Percentiles rank a stretch among this genome's conserved stretches.
These are phyloP conservation scores for Trichoderma brevicompactum DNA, from an alignment of 2,329 filamentous ascomycete species.

Conservation along the genomic window DNA sequence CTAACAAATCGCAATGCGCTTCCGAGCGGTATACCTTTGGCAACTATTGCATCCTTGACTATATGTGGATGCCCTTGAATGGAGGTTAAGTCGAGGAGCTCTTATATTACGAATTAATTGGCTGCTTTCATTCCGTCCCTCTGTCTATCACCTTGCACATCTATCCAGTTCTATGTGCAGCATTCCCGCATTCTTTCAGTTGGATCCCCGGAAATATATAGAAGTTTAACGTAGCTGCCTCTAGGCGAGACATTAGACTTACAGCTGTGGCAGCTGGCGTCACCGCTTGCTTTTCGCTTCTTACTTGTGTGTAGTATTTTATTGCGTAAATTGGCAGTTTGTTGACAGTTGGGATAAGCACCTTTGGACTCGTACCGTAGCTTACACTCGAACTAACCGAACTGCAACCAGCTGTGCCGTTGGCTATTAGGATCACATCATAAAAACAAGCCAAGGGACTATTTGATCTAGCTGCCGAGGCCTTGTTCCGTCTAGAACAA, in stretches of 20 bases:
- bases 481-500: too few species aligned
- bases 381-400: too few species aligned
- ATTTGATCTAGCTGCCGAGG: too few species aligned
- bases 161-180: neutral
- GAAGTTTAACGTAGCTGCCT: neutral
- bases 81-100: neutral
- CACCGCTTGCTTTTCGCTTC: neutral
- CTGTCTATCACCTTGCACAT: neutral
- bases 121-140: neutral
- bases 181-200: neutral
- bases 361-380: too few species aligned
- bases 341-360: neutral
- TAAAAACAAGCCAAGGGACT: too few species aligned
- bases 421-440: too few species aligned
- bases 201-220: neutral
- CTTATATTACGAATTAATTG: neutral
- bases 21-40: neutral
- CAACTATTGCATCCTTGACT: neutral
- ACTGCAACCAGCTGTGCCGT: too few species aligned
- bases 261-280: neutral
- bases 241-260: neutral
- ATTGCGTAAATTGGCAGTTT: neutral
- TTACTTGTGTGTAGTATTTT: neutral
- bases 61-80: neutral
- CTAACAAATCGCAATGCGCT: neutral